A percentile compares a stretch with the other conserved stretches of the same genome.
Conservation (phyloP, 2,329 filamentous ascomycete species). For the Alternaria hordeiaustralica region DNA sequence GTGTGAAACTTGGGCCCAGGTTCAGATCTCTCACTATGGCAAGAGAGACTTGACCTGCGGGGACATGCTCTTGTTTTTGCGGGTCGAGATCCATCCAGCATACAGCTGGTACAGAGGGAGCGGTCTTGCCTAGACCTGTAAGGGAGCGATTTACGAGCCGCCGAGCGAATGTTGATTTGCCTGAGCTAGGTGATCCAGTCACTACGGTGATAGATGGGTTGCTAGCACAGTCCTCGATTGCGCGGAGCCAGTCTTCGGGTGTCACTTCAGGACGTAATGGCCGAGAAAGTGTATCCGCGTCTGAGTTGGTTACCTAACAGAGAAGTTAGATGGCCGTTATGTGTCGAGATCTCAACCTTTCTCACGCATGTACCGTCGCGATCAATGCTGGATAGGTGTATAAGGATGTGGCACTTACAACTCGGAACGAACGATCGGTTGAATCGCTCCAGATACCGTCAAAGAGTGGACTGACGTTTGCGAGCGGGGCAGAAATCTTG, state of each 20-base stretch:
- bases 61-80: constrained; percentile 76
- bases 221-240: constrained; percentile 45
- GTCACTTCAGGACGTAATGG: constrained; percentile 52
- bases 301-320: constrained; percentile 37
- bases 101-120: constrained; percentile 48
- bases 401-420: constrained; percentile 4
- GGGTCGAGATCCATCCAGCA: constrained; percentile 78
- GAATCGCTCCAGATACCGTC: constrained; percentile 68
- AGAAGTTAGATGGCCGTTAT: not conserved
- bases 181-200: constrained; percentile 73
- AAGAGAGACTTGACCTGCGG: constrained; percentile 73
- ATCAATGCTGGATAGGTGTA: not conserved
- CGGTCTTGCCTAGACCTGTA: constrained; percentile 52
- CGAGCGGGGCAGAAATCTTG: constrained; percentile 61
- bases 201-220: constrained; percentile 60
- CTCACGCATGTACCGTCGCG: not conserved
- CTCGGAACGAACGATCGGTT: constrained; percentile 36
- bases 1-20: constrained; percentile 71
- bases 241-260: constrained; percentile 66
- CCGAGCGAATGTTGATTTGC: constrained; percentile 77
- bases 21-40: constrained; percentile 66
- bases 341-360: not conserved
- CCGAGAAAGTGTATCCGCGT: constrained; percentile 32
- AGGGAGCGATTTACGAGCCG: constrained; percentile 71
- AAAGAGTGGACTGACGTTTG: constrained; percentile 70